Evolutionary conservation across 257 asterid species (phyloP).

Genomic region (Lithospermum erythrorhizon): DNA sequence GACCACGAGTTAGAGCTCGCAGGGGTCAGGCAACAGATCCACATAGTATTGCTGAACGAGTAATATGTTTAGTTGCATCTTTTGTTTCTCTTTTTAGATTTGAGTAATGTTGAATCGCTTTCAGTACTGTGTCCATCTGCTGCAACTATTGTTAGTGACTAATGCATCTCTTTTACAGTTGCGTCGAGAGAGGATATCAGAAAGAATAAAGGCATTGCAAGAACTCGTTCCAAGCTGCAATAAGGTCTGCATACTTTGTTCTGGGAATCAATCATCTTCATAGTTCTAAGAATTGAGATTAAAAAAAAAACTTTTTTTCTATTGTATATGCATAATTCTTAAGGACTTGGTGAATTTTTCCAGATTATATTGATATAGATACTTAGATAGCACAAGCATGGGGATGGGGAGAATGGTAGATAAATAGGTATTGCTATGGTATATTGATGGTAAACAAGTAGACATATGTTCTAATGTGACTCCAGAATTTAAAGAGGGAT

Average conservation of each 20-base stretch:
- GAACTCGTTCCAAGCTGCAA: constrained; percentile 90
- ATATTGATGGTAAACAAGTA: too few relatives aligned
- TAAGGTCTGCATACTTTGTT: constrained; percentile 37
- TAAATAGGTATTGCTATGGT: not conserved
- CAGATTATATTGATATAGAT: not conserved
- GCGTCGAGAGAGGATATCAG: constrained; percentile 83
- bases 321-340: not conserved
- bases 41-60: constrained; percentile 89
- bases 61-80: constrained; percentile 13
- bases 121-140: not conserved
- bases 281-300: too few relatives aligned
- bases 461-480: not conserved
- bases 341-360: not conserved
- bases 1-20: constrained; percentile 84
- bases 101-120: not conserved
- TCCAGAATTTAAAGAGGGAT: not conserved
- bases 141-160: constrained; percentile 7
- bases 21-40: constrained; percentile 96
- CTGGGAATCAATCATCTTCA: not conserved
- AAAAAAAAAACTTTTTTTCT: not conserved
- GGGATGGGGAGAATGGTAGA: not conserved
- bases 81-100: not conserved
- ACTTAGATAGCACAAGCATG: not conserved
- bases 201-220: constrained; percentile 85
- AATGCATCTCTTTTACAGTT: constrained; percentile 33